A percentile compares a stretch with the other conserved stretches of the same genome.
Evolutionary conservation across 2,329 filamentous ascomycete species (phyloP).

Genomic region (Pestalotiopsis sp.): DNA sequence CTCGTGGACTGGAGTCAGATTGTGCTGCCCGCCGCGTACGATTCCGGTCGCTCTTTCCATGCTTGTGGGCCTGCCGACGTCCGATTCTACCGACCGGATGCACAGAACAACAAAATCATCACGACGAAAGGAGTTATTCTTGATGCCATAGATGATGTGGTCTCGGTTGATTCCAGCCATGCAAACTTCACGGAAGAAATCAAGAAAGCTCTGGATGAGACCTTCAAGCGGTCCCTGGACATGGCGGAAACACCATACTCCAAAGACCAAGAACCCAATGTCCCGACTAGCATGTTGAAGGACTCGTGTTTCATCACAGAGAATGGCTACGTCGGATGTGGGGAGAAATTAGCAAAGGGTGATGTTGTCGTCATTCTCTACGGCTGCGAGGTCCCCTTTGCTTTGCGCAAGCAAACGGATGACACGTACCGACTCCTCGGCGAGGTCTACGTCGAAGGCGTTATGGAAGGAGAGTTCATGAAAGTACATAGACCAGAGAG

Average conservation of each 20-base stretch:
- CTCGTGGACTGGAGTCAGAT: slow-evolving; percentile 22
- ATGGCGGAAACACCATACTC: neutral
- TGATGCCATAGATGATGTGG: neutral
- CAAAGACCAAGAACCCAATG: neutral
- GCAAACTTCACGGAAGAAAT: neutral
- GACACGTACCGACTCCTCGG: neutral
- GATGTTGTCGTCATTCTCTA: neutral
- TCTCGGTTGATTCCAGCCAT: neutral
- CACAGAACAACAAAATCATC: neutral
- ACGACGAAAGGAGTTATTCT: neutral
- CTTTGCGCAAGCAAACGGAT: neutral
- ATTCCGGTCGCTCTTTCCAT: neutral
- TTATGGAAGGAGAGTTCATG: slow-evolving; percentile 15
- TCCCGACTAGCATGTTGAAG: neutral
- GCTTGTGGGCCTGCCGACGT: slow-evolving; percentile 1
- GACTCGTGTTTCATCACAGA: neutral
- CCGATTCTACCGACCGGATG: neutral
- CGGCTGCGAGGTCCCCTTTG: neutral
- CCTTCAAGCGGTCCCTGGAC: neutral
- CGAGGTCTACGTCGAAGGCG: slow-evolving; percentile 1
- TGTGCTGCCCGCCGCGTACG: neutral
- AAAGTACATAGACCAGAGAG: slow-evolving; percentile 8
- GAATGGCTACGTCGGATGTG: slow-evolving; percentile 1
- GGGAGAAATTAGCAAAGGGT: neutral
- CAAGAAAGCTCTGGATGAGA: neutral